Conservation (phyloP, 2,329 filamentous ascomycete genomes). For the Calonectria montana region DNA sequence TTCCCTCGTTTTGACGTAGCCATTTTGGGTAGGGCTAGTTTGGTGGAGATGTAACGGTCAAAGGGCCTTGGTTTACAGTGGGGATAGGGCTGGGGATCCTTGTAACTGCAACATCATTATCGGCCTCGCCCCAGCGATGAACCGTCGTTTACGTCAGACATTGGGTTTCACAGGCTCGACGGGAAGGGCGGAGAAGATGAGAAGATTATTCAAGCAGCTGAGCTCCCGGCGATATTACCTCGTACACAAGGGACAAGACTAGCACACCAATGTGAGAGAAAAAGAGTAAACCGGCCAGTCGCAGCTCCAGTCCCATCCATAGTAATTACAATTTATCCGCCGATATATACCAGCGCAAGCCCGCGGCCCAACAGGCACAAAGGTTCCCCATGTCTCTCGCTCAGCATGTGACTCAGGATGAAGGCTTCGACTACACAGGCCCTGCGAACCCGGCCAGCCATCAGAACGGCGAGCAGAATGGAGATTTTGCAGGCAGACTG, state of each 20-base stretch:
- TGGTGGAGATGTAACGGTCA: background rate
- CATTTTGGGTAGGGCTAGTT: background rate
- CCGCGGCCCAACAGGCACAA: background rate
- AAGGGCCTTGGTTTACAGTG: background rate
- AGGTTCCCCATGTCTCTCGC: constrained; percentile 54
- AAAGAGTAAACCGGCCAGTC: background rate
- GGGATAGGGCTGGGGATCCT: constrained; percentile 2
- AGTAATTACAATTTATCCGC: background rate
- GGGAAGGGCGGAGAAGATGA: background rate
- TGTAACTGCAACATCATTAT: constrained; percentile 6
- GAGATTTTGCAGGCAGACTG: background rate
- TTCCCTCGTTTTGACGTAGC: background rate
- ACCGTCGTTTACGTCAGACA: constrained; percentile 2
- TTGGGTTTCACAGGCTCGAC: background rate
- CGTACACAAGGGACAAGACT: background rate
- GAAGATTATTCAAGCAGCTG: background rate
- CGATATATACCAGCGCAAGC: background rate
- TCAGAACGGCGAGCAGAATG: background rate
- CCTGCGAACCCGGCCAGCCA: constrained; percentile 31
- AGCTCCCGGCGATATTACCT: background rate
- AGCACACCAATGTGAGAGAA: background rate
- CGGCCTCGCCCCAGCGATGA: background rate
- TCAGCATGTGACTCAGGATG: constrained; percentile 54
- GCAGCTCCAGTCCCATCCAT: background rate
- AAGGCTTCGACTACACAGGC: constrained; percentile 55